phyloP scores from a whole-genome alignment of 768 basidiomycete species.

The Amanita pallidorosea region DNA sequence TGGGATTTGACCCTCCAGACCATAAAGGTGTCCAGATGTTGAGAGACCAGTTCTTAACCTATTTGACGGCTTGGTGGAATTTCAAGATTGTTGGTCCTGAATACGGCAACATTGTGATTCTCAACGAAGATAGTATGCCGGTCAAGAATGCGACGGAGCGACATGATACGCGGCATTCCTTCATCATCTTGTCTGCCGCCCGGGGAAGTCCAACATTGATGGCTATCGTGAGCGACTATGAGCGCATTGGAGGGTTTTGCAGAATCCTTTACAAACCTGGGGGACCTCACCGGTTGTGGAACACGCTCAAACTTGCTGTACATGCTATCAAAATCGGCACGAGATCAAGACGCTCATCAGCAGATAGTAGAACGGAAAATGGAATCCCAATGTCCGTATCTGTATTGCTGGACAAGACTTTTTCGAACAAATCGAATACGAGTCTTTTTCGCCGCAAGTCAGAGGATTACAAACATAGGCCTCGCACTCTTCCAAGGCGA shows the following conservation, averaged over 20 bases:
- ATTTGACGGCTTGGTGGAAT: constrained; percentile 70
- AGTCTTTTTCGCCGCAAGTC: constrained; percentile 31
- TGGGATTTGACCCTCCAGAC: constrained; percentile 51
- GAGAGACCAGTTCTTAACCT: constrained; percentile 47
- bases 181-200: constrained; percentile 64
- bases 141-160: constrained; percentile 46
- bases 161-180: constrained; percentile 50
- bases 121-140: constrained; percentile 66
- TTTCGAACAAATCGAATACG: not conserved
- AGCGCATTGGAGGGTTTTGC: constrained; percentile 77
- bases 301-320: constrained; percentile 52
- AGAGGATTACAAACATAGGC: constrained; percentile 26
- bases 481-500: constrained; percentile 16
- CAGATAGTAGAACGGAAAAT: constrained; percentile 7
- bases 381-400: constrained; percentile 7
- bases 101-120: constrained; percentile 61
- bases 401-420: constrained; percentile 2
- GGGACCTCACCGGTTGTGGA: constrained; percentile 66
- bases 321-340: constrained; percentile 41
- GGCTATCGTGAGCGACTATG: constrained; percentile 57
- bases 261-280: constrained; percentile 85
- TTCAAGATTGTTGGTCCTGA: constrained; percentile 37
- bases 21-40: constrained; percentile 63
- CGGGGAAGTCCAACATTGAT: constrained; percentile 57
- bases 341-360: constrained; percentile 18